Base-by-base conservation (phyloP, 441 rosid genomes). In the Populus trichocarpa region DNA sequence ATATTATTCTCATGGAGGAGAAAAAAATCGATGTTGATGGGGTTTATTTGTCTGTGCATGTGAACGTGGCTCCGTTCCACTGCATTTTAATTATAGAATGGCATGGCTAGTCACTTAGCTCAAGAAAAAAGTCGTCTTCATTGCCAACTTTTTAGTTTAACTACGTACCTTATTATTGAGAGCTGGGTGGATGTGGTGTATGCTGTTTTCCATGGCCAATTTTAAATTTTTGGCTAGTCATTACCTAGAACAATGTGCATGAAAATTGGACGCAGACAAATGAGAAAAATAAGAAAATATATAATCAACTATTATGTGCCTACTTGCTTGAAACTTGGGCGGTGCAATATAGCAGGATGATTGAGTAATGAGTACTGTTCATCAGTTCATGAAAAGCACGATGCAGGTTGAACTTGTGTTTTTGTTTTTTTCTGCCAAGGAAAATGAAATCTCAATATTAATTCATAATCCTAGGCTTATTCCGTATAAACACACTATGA, bases 121-220 rank as follows among this genome's bases (percentile, higher is more conserved):
- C 84, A 81, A 82, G 89, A 87, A 81, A 83, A 78, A 82, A 76
- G 84, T 70, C 61, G 84, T 65, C 61, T 71, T 85, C 36, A 82
- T 81, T 71, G 84, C 82, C 23, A 83, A 67, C 88, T 81, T 87
- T 86, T 83, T 74, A 71, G 84, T 77, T 87, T 86, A 84, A 89
- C 33, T 5, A n/a, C n/a, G 85, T 86, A 77, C 80, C 82, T 74
- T 80, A 84, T 89, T 82, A 86, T 80, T 83, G 83, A 82, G 83
- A 76, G 76, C 10, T 38, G 81, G 69, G 73, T 50, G 6, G 42
- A 32, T 57, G 16, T 14, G 46, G 11, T 5, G 25, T 53, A 16
- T 30, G 67, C 30, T 35, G 20, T 38, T 73, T 74, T 70, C 18
- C 66, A 65, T 53, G 69, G 33, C 69, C 81, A 78, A 14, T 67